Evolutionary conservation across 2,329 filamentous ascomycete species (phyloP), one percentile per base, ranked within the genome.

Genomic region (Beauveria caledonica): DNA sequence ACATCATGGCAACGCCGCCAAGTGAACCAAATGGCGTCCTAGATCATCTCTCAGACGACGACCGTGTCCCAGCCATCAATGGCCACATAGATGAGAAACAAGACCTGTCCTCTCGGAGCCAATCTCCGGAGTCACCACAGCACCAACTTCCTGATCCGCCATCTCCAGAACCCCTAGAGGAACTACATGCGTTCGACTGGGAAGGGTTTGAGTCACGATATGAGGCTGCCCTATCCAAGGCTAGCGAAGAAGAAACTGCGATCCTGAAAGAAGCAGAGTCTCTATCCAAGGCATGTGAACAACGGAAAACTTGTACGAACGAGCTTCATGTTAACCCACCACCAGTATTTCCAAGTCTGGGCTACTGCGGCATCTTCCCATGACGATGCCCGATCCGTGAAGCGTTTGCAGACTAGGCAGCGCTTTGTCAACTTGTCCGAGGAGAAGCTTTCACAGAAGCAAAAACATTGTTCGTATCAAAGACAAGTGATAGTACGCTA

Each of bases 281-380:
- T 46, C 76, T 92, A n/a, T 80, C 88, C 63, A 82, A 86, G 73
- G 87, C 86, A 73, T 60, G 71, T 65, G 1, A 33, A 9, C 23
- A 11, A 8, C 25, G 11, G n/a, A 15, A 3, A 27, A 60, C 58
- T 49, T 42, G 9, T 40, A n/a, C 52, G 3, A 15, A 17, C 6
- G 25, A 15, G 23, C 36, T 25, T 23, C 23, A 50, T 4, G 27
- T 27, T 54, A n/a, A 52, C 54, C 53, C 8, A 23, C 10, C 63
- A 53, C 46, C 45, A 95, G 90, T 89, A 88, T 70, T 96, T 96
- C 71, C 81, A 81, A 61, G 76, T 86, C 40, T 97, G 92, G 92
- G 88, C 89, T 25, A 80, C 86, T 21, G 84, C 88, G 13, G 87
- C 88, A 1, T 81, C 86, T 36, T 75, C 79, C 11, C 86, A 90